phyloP scores from a whole-genome alignment of 345 rosid genomes.

The Eucalyptus pauciflora region DNA sequence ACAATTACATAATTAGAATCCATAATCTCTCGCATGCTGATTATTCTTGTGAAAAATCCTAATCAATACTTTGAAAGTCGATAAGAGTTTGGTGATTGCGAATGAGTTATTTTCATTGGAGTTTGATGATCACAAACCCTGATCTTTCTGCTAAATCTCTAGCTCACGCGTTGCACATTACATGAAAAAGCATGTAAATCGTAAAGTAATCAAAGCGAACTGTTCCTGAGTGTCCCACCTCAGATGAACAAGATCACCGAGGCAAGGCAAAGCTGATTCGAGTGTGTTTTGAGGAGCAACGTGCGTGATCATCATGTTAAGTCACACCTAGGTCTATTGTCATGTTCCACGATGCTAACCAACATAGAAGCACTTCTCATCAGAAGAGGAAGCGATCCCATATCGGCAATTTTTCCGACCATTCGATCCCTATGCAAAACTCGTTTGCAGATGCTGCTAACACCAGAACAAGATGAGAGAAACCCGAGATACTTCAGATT shows the following conservation, averaged over 20 bases:
- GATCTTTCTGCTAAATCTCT: background rate
- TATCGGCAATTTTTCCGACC: background rate
- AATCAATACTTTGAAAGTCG: background rate
- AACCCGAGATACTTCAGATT: background rate
- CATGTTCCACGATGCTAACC: background rate
- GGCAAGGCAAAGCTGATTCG: background rate
- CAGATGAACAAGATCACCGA: background rate
- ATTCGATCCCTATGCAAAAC: background rate
- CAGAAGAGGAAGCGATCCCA: background rate
- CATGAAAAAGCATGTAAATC: background rate
- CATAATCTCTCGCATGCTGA: background rate
- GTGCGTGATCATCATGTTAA: background rate
- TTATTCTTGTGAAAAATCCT: background rate
- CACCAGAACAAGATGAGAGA: background rate
- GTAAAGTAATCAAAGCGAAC: background rate
- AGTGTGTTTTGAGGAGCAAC: background rate
- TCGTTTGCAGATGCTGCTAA: too few species aligned
- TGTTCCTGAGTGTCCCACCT: background rate
- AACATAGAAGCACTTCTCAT: background rate
- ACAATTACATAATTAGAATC: background rate
- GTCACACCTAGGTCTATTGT: background rate
- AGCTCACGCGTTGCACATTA: background rate
- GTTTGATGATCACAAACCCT: background rate
- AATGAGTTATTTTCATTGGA: background rate
- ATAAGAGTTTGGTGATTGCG: fast-evolving